These are phyloP conservation scores for Otatea glauca DNA, from an alignment of 176 grass and related monocot genomes.

Conservation along the genomic window DNA sequence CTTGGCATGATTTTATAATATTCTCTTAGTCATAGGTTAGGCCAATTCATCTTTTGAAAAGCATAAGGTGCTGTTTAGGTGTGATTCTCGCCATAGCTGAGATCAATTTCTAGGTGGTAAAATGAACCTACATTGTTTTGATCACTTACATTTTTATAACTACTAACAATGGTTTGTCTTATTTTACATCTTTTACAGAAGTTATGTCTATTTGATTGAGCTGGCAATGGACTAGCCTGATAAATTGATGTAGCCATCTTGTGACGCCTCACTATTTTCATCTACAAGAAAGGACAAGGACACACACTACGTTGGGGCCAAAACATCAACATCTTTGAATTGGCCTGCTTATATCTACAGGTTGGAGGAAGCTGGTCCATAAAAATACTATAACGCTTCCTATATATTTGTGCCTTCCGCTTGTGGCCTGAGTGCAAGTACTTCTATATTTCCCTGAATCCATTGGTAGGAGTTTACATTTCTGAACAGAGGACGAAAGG, in stretches of 20 bases:
- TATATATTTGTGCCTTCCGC: slow-evolving; percentile 31
- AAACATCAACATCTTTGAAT: slow-evolving; percentile 6
- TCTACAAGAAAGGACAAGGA: neutral
- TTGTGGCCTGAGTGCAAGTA: slow-evolving; percentile 3
- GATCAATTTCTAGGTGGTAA: slow-evolving; percentile 10
- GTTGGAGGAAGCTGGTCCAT: slow-evolving; percentile 1
- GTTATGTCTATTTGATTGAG: slow-evolving; percentile 24
- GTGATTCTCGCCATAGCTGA: slow-evolving; percentile 11
- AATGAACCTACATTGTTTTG: slow-evolving; percentile 7
- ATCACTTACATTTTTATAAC: slow-evolving; percentile 32
- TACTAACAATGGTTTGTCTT: slow-evolving; percentile 21
- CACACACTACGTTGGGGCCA: neutral
- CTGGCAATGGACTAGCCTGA: slow-evolving; percentile 21
- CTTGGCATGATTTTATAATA: slow-evolving; percentile 16
- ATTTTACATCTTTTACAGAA: slow-evolving; percentile 12
- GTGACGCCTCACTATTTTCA: slow-evolving; percentile 13
- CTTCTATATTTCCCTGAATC: neutral
- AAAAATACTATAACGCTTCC: neutral
- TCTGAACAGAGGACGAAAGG: neutral
- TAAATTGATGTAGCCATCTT: slow-evolving; percentile 22
- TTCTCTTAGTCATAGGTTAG: slow-evolving; percentile 8
- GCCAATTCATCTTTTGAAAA: neutral
- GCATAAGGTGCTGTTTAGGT: slow-evolving; percentile 8
- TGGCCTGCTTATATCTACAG: neutral
- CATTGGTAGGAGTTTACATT: neutral